Base-by-base conservation (phyloP, 1,284 basidiomycete species). In the Puccinia triticina region DNA sequence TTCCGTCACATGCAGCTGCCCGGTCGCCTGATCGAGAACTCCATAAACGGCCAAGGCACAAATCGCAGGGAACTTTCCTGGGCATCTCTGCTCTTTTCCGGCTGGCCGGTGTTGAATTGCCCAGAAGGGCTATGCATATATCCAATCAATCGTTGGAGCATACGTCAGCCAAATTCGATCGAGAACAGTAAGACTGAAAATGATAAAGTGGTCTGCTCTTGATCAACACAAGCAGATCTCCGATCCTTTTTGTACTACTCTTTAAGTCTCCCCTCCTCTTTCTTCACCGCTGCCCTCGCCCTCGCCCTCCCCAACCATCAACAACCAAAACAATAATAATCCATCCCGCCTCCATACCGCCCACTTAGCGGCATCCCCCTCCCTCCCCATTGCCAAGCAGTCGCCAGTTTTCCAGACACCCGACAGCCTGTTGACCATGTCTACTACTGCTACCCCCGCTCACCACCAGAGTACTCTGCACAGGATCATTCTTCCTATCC, bases 361-460 rank as follows among this genome's bases (percentile, higher is more conserved):
- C 37, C n/a, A n/a, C n/a, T n/a, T n/a, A 21, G 21, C 40, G 2
- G 46, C 43, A 29, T 18, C 11, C 34, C 34, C 8, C 48, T 50
- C 48, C 48, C 40, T 43, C 40, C 40, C 4, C 7, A 43, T 43
- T 43, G 7, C 40, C 4, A 43, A 43, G 12, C 40, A 43, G 40
- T 7, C 40, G 12, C 40, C 16, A 32, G 18, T 37, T 5, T 18
- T 64, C 18, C 37, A 12, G 14, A 64, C 14, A 34, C 32, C 43
- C 14, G 43, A 34, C 32, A n/a, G 2, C 66, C 66, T 69, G 40
- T 69, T 48, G 66, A 69, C 66, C 66, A 69, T 69, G 66, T 69
- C 66, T 3, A 43, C 64, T 32, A 69, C 66, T 40, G 34, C 61
- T 69, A 57, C 55, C 26, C 55, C 55, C 21, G 23, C 66, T 69